Base-by-base conservation (phyloP, 1,284 basidiomycete species). In the Anthracocystis setariae region DNA sequence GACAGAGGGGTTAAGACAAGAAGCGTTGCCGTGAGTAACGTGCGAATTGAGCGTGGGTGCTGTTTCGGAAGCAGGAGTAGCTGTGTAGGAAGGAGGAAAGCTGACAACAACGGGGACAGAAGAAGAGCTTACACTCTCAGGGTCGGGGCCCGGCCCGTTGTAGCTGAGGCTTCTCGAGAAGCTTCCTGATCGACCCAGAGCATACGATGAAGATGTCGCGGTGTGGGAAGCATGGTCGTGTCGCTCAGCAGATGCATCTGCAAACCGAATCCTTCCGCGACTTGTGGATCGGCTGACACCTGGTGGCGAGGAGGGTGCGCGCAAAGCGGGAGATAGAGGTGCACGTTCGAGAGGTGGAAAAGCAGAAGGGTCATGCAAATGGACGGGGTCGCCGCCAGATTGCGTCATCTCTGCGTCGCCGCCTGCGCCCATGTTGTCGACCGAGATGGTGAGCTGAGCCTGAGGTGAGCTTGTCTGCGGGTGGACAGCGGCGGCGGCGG, bases 391-490 rank as follows among this genome's bases (percentile, higher is more conserved):
- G 45, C 44, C 21, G 60, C 43, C 7, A 43, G 53, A 13, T 58
- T 27, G 5, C 42, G 38, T 13, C 35, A 37, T 37, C n/a, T 48
- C 25, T 12, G 61, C 70, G 44, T 76, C 70, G 15, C 73, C 73
- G 10, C 73, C 73, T 4, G 70, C 66, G 8, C 70, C 73, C 69
- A 76, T 73, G 52, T 76, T 76, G 51, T 64, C 62, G 24, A 73
- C 65, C 8, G 62, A 73, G 32, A 76, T 76, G 20, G 69, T 65
- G 46, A 65, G 70, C 25, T 45, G 46, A 5, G 46, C 35, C 39
- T 64, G 52, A 8, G 56, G 60, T 3, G 45, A 45, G 24, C 18
- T 40, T 23, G 21, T 46, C 7, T 38, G 46, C 12, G 25, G 7
- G 12, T 5, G 29, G 29, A 12, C 5, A 5, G 29, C 29, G 7